Evolutionary conservation across 2,329 filamentous ascomycete genomes (phyloP).

Genomic region (Pseudogymnoascus verrucosus): DNA sequence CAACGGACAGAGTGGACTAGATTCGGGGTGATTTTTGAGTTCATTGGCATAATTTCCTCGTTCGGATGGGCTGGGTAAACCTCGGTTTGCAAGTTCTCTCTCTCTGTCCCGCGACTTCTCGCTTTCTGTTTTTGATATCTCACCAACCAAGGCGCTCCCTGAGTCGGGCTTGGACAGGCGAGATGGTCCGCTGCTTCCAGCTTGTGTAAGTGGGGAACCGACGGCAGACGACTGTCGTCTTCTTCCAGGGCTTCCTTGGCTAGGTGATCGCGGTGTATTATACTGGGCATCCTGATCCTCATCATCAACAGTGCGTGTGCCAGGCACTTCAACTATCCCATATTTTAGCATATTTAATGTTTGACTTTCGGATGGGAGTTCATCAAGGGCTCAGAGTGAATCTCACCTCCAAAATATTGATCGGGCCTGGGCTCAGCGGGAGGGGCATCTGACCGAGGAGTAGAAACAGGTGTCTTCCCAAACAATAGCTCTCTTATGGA

Average conservation of each 20-base stretch:
- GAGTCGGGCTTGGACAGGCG: neutral
- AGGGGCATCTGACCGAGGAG: constrained; percentile 17
- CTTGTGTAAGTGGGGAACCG: neutral
- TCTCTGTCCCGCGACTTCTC: constrained; percentile 14
- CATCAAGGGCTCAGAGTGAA: neutral
- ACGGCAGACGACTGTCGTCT: neutral
- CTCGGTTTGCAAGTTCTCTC: constrained; percentile 2
- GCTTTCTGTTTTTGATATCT: neutral
- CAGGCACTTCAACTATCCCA: constrained; percentile 16
- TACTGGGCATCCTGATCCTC: neutral
- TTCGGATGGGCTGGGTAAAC: neutral
- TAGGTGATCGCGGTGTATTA: neutral
- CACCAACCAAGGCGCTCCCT: neutral
- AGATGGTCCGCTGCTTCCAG: neutral
- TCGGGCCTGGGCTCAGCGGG: neutral
- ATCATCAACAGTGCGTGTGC: neutral
- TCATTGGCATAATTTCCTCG: constrained; percentile 29
- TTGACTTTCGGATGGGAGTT: neutral
- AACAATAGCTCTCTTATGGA: constrained; percentile 25
- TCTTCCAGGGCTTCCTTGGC: neutral
- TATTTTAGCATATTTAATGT: constrained; percentile 20
- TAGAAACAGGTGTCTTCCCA: constrained; percentile 22
- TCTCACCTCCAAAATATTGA: neutral
- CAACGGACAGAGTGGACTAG: constrained; percentile 36
- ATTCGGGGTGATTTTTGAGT: constrained; percentile 36